Conservation (phyloP, 2,329 filamentous ascomycete species). For the Sporothrix protearum region DNA sequence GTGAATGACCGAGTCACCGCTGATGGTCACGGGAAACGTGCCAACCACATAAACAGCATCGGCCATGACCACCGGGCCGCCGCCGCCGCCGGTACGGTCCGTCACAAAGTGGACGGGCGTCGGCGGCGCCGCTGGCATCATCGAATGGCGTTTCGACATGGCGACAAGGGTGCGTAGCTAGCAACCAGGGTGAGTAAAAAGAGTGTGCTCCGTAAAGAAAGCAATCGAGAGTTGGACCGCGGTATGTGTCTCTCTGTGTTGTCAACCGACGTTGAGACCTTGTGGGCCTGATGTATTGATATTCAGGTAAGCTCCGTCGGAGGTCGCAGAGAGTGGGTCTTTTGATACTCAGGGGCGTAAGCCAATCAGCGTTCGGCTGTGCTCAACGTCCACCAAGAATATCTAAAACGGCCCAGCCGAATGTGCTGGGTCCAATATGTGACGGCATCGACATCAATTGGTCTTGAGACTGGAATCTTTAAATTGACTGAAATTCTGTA, state of each 20-base stretch:
- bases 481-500: neutral
- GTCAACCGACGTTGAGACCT: neutral
- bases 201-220: too few relatives aligned
- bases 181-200: neutral
- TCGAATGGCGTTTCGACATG: slow-evolving; percentile 53
- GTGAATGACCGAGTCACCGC: slow-evolving; percentile 76
- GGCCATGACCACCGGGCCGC: slow-evolving; percentile 53
- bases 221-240: too few relatives aligned
- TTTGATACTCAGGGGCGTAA: neutral
- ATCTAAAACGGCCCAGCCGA: neutral
- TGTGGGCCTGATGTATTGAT: neutral
- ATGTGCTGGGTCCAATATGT: neutral
- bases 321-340: slow-evolving; percentile 1
- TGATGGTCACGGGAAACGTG: slow-evolving; percentile 72
- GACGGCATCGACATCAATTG: slow-evolving; percentile 6
- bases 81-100: slow-evolving; percentile 14
- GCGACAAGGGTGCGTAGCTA: neutral
- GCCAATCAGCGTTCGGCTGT: neutral
- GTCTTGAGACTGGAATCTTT: neutral
- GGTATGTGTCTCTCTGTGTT: too few relatives aligned
- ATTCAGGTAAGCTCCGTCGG: slow-evolving; percentile 2
- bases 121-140: slow-evolving; percentile 49
- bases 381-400: neutral
- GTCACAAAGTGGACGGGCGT: slow-evolving; percentile 56
- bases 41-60: slow-evolving; percentile 64